A percentile compares a stretch with the other conserved stretches of the same genome.
Conservation (phyloP, 352 stramenopile species). For the Phytopythium aichiense region DNA sequence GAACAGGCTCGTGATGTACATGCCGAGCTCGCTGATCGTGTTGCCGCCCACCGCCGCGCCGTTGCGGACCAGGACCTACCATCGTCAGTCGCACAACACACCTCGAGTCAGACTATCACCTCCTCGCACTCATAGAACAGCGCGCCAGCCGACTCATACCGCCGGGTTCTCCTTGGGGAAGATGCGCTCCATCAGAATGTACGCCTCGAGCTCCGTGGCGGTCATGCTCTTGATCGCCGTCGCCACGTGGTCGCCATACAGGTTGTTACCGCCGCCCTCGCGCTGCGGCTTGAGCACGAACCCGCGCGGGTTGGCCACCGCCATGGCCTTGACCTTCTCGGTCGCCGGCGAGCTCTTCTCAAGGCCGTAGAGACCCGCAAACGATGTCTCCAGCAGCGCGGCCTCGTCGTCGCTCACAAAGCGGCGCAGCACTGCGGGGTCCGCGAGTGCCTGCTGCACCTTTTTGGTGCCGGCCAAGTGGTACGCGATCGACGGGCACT, state of each 20-base stretch:
- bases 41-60: constrained; percentile 59
- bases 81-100: constrained; percentile 9
- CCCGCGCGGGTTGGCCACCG: constrained; percentile 48
- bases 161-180: constrained; percentile 85
- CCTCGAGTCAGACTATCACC: constrained; percentile 25
- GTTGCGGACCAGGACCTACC: constrained; percentile 78
- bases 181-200: constrained; percentile 98
- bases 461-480: constrained; percentile 98
- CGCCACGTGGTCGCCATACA: constrained; percentile 93
- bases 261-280: constrained; percentile 97
- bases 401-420: constrained; percentile 84
- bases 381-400: constrained; percentile 82
- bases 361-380: constrained; percentile 94
- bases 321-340: constrained; percentile 71
- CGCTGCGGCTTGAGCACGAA: constrained; percentile 98
- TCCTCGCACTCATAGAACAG: constrained; percentile 21
- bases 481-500: constrained; percentile 95
- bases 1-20: constrained; percentile 90
- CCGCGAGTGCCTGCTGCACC: constrained; percentile 95
- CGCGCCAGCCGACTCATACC: constrained; percentile 10
- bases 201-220: constrained; percentile 72
- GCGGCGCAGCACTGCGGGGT: constrained; percentile 75
- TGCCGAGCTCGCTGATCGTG: constrained; percentile 94
- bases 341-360: constrained; percentile 76
- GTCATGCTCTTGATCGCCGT: constrained; percentile 78